A percentile compares a stretch with the other conserved stretches of the same genome.
Evolutionary conservation across 2,329 filamentous ascomycete species (phyloP).

Genomic region (Scedosporium boydii): DNA sequence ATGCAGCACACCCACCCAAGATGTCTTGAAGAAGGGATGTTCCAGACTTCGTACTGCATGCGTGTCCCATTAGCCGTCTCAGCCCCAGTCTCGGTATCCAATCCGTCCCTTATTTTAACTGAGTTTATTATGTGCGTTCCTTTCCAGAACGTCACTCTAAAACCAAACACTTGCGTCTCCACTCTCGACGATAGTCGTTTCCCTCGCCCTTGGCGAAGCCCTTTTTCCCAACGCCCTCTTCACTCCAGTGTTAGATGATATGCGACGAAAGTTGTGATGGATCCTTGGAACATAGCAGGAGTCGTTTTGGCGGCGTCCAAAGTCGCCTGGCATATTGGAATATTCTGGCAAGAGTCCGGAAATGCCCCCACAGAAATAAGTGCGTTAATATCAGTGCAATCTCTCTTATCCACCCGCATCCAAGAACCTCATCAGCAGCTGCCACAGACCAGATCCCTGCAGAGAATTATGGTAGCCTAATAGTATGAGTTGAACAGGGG

Average conservation of each 20-base stretch:
- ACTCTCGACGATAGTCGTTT: background rate
- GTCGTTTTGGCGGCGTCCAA: background rate
- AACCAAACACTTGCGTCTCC: background rate
- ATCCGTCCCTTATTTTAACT: background rate
- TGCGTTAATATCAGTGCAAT: background rate
- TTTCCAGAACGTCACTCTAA: background rate
- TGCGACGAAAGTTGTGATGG: background rate
- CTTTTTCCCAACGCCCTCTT: background rate
- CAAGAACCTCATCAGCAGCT: too few species aligned
- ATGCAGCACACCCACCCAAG: too few species aligned
- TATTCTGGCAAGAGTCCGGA: background rate
- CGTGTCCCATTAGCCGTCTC: too few species aligned
- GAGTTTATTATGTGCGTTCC: background rate
- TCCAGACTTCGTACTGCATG: too few species aligned
- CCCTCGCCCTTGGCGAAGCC: background rate
- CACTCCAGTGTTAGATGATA: background rate
- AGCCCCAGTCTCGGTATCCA: too few species aligned
- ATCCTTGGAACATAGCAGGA: conserved; percentile 2
- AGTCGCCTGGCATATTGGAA: background rate
- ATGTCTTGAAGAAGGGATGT: too few species aligned
- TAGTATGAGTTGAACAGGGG: background rate
- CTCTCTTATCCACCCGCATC: too few species aligned
- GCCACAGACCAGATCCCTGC: too few species aligned
- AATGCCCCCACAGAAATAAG: background rate
- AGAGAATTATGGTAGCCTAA: too few species aligned